phyloP scores from a whole-genome alignment of 805 yeast genomes.

The Starmerella davenportii region DNA sequence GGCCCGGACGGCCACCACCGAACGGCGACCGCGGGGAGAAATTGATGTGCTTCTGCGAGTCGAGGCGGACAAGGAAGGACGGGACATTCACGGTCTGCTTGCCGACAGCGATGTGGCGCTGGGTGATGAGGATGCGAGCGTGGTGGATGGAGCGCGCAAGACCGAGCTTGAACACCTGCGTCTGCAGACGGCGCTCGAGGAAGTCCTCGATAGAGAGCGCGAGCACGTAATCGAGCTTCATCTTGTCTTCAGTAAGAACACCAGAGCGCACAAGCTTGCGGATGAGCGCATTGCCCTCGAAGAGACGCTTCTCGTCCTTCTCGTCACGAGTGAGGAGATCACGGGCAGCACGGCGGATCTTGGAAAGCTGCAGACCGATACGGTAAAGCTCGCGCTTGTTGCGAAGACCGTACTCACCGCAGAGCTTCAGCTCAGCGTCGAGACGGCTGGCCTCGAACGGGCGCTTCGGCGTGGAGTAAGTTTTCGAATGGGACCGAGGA shows the following conservation, averaged over 20 bases:
- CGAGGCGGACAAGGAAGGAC: conserved; percentile 98
- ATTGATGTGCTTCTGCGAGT: conserved; percentile 99
- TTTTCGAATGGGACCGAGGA: conserved; percentile 98
- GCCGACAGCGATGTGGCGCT: conserved; percentile 99
- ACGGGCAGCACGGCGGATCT: conserved; percentile 99
- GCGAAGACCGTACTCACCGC: conserved; percentile 99
- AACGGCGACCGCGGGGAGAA: conserved; percentile 97
- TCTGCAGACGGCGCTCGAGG: conserved; percentile 99
- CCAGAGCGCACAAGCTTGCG: conserved; percentile 99
- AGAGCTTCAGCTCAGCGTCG: conserved; percentile 97
- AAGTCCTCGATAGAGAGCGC: conserved; percentile 97
- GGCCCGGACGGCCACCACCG: conserved; percentile 99
- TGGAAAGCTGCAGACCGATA: conserved; percentile 97
- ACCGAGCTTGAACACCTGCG: conserved; percentile 99
- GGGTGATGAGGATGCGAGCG: conserved; percentile 96
- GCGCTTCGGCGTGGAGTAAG: conserved; percentile 98
- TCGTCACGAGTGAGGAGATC: conserved; percentile 98
- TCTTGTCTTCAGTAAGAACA: conserved; percentile 96
- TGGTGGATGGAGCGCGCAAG: conserved; percentile 99
- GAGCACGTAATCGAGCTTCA: conserved; percentile 99
- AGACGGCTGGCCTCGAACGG: conserved; percentile 99
- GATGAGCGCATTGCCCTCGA: conserved; percentile 99
- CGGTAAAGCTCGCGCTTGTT: conserved; percentile 99
- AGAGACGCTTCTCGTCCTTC: conserved; percentile 99
- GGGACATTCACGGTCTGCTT: conserved; percentile 98